Percentiles rank a stretch among this genome's conserved stretches.
Evolutionary conservation across 495 filamentous ascomycete genomes (phyloP).

Genomic region (Aspergillus biplanus): DNA sequence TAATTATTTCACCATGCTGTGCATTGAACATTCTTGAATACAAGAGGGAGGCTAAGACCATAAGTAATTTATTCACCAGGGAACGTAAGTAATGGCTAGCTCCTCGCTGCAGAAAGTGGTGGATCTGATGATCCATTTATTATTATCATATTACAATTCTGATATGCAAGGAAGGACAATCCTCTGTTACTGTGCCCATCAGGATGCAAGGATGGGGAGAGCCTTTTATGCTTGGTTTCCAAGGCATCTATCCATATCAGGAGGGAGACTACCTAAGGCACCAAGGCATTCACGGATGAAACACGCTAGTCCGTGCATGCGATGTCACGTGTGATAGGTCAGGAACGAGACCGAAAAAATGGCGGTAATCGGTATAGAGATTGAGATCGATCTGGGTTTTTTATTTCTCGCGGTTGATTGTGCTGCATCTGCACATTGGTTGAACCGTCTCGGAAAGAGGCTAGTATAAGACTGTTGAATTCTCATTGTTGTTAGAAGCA

Average conservation of each 20-base stretch:
- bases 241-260: not conserved
- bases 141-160: too few species aligned
- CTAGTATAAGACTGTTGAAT: too few species aligned
- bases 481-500: slow-evolving; percentile 3
- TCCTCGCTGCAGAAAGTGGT: too few species aligned
- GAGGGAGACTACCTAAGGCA: not conserved
- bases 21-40: too few species aligned
- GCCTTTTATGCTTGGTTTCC: not conserved
- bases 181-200: not conserved
- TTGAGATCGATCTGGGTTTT: not conserved
- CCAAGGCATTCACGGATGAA: not conserved
- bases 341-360: not conserved
- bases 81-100: too few species aligned
- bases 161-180: too few species aligned
- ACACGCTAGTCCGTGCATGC: not conserved
- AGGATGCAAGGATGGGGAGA: not conserved
- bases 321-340: not conserved
- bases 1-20: too few species aligned
- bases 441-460: not conserved
- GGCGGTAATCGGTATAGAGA: not conserved
- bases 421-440: not conserved
- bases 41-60: too few species aligned
- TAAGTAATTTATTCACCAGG: too few species aligned
- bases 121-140: too few species aligned
- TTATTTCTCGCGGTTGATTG: slow-evolving; percentile 2